phyloP scores from a whole-genome alignment of 768 basidiomycete species.

The Nidula microcarpa region DNA sequence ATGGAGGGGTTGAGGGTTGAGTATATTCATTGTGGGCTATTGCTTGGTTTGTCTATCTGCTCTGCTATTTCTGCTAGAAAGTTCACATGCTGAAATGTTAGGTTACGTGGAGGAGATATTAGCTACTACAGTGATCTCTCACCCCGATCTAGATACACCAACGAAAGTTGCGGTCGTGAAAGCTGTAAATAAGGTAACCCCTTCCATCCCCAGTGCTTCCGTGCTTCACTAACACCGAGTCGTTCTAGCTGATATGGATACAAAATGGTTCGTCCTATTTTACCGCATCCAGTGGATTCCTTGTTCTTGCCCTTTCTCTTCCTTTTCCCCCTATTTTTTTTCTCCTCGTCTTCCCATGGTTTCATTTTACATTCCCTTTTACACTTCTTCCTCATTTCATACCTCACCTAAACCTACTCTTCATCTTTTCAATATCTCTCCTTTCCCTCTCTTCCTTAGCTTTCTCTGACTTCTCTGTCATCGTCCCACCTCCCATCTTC shows the following conservation, averaged over 20 bases:
- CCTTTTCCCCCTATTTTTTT: neutral
- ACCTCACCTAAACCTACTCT: neutral
- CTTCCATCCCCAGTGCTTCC: too few species aligned
- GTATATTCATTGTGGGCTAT: conserved; percentile 27
- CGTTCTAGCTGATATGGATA: conserved; percentile 41
- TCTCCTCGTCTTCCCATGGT: neutral
- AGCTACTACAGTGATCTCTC: conserved; percentile 33
- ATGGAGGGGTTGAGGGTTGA: conserved; percentile 32
- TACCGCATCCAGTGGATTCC: neutral
- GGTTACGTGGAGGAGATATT: conserved; percentile 41
- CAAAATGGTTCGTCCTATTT: conserved; percentile 26
- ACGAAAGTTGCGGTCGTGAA: conserved; percentile 38
- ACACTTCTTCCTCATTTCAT: too few species aligned
- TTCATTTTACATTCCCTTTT: too few species aligned
- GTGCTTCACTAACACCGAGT: conserved; percentile 11
- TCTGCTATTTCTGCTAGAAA: conserved; percentile 27
- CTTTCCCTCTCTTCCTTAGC: neutral
- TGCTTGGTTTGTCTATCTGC: neutral
- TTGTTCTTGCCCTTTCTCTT: neutral
- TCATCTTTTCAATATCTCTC: neutral
- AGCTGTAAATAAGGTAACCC: conserved; percentile 34
- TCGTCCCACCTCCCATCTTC: neutral
- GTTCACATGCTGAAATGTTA: neutral
- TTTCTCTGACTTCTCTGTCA: too few species aligned
- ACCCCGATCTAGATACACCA: conserved; percentile 29